Percentiles rank a stretch among this genome's conserved stretches.
These are phyloP conservation scores for Eimeria falciformis DNA, from an alignment of 169 alveolate genomes.

Conservation along the genomic window DNA sequence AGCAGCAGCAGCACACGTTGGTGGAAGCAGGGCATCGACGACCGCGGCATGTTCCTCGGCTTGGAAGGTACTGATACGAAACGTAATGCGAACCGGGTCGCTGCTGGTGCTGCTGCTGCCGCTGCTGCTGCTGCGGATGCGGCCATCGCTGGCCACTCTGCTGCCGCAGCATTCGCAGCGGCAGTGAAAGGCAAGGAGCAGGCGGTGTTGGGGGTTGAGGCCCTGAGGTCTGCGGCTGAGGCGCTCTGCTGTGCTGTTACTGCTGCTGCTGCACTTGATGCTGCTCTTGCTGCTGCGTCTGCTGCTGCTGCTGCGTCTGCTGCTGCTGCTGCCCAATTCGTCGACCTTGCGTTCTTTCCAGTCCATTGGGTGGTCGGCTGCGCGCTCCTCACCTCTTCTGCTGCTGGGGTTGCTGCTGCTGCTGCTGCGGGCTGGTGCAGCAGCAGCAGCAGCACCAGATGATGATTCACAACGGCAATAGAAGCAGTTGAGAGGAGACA, in stretches of 20 bases:
- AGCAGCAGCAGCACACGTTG: conserved; percentile 26
- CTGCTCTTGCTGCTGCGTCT: neutral
- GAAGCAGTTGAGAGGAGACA: conserved; percentile 46
- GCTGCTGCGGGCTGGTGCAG: conserved; percentile 20
- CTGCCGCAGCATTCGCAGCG: conserved; percentile 66
- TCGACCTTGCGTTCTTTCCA: too few species aligned
- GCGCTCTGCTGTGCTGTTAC: neutral
- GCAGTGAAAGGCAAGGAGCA: conserved; percentile 13
- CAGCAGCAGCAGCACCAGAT: conserved; percentile 29
- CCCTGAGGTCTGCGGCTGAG: too few species aligned
- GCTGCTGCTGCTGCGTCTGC: neutral
- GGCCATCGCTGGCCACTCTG: conserved; percentile 35
- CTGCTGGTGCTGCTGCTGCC: conserved; percentile 27
- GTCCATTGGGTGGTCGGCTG: neutral
- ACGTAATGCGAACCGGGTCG: conserved; percentile 34
- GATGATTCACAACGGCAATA: conserved; percentile 10
- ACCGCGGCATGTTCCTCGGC: conserved; percentile 41
- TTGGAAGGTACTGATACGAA: conserved; percentile 34
- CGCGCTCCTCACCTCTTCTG: neutral
- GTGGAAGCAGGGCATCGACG: conserved; percentile 59
- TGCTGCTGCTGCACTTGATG: conserved; percentile 48
- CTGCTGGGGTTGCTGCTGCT: neutral
- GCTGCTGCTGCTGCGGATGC: conserved; percentile 56
- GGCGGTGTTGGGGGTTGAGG: conserved; percentile 52
- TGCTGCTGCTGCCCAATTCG: conserved; percentile 36